Conservation (phyloP, 2,329 filamentous ascomycete species). For the Arachnopeziza araneosa region DNA sequence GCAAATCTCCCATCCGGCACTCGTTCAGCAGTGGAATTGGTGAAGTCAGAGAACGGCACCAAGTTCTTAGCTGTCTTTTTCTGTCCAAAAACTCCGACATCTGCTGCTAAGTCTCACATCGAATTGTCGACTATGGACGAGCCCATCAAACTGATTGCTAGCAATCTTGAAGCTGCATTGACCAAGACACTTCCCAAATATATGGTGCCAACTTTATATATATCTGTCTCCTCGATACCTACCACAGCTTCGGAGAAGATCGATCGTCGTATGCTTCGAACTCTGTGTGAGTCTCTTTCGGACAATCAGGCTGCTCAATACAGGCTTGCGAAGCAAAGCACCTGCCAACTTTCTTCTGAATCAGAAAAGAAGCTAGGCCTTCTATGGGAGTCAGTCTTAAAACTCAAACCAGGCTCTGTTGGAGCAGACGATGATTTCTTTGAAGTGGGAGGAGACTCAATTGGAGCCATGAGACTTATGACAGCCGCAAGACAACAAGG, state of each 20-base stretch:
- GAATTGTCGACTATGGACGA: neutral
- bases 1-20: slow-evolving; percentile 48
- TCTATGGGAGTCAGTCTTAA: neutral
- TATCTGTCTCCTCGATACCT: neutral
- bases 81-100: neutral
- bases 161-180: neutral
- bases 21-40: neutral
- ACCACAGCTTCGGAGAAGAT: neutral
- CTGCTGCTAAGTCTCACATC: neutral
- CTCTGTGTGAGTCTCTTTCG: neutral
- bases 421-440: neutral
- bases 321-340: neutral
- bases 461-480: neutral
- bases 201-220: neutral
- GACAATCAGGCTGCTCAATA: neutral
- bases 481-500: neutral
- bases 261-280: neutral
- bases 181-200: neutral
- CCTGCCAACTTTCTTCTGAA: neutral
- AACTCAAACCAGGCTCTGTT: neutral
- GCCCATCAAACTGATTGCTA: neutral
- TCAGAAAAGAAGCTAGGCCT: neutral
- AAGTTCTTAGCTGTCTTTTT: neutral
- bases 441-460: neutral
- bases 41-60: neutral